Conservation (phyloP, 2,329 filamentous ascomycete genomes). For the Penicillium sp. region DNA sequence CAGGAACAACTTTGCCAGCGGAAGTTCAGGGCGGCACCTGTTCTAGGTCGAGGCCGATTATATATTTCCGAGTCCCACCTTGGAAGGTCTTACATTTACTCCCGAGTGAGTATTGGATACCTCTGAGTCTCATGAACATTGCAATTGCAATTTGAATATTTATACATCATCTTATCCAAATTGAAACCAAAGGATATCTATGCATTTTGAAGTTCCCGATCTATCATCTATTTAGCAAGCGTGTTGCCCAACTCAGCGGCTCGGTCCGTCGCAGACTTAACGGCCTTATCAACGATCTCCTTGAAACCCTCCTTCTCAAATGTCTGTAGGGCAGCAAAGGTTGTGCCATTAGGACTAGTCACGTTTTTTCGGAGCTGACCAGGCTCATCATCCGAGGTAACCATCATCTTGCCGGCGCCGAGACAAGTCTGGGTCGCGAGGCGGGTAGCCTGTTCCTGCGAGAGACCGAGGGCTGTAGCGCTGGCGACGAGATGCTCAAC, state of each 20-base stretch:
- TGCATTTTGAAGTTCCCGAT: not conserved
- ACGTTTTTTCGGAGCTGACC: slow-evolving; percentile 41
- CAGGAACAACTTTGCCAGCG: too few relatives aligned
- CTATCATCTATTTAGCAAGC: not conserved
- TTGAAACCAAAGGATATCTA: too few relatives aligned
- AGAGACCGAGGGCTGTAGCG: slow-evolving; percentile 36
- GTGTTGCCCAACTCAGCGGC: slow-evolving; percentile 37
- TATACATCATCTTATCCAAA: too few relatives aligned
- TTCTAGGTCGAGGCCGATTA: too few relatives aligned
- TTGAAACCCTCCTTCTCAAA: slow-evolving; percentile 35
- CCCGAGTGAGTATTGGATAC: too few relatives aligned
- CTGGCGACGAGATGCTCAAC: slow-evolving; percentile 40
- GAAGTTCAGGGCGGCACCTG: too few relatives aligned
- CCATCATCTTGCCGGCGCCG: slow-evolving; percentile 40
- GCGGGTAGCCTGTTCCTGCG: slow-evolving; percentile 39
- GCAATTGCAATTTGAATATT: too few relatives aligned
- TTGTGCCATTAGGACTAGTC: slow-evolving; percentile 42
- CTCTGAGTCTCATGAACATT: too few relatives aligned
- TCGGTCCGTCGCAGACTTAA: slow-evolving; percentile 35
- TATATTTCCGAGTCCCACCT: too few relatives aligned
- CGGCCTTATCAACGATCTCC: slow-evolving; percentile 37
- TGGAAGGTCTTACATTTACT: too few relatives aligned
- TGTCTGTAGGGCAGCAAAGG: slow-evolving; percentile 36
- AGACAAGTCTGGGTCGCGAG: slow-evolving; percentile 40
- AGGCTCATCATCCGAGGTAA: slow-evolving; percentile 34